These are phyloP conservation scores for Aspergillus bertholletiae DNA, from an alignment of 495 filamentous ascomycete genomes.

Conservation along the genomic window DNA sequence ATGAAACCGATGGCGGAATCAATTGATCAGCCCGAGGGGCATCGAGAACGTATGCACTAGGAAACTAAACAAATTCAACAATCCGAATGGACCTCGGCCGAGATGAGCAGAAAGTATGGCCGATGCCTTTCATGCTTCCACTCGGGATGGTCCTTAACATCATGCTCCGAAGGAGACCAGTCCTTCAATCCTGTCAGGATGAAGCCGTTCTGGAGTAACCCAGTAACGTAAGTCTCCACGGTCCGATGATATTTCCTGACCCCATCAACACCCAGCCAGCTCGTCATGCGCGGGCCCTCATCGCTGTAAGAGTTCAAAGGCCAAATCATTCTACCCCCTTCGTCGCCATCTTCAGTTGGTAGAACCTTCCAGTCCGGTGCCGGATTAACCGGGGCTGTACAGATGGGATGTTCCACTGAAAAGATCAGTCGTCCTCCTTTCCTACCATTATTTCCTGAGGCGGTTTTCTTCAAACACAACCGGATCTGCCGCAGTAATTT, in stretches of 20 bases:
- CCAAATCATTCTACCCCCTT: constrained; percentile 11
- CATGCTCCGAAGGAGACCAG: constrained; percentile 14
- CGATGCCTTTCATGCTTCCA: constrained; percentile 19
- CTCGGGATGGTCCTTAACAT: constrained; percentile 12
- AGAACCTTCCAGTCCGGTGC: constrained; percentile 11
- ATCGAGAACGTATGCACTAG: background rate
- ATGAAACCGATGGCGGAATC: no score
- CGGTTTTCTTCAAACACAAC: background rate
- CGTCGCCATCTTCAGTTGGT: background rate
- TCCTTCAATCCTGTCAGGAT: constrained; percentile 20
- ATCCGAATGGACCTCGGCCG: constrained; percentile 2
- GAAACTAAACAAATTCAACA: background rate
- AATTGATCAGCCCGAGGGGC: background rate
- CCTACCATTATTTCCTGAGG: background rate
- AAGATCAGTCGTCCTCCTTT: constrained; percentile 12
- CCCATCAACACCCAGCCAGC: constrained; percentile 19
- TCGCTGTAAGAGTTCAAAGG: constrained; percentile 20
- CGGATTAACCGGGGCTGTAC: constrained; percentile 14
- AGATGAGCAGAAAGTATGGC: constrained; percentile 20
- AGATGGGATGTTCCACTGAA: constrained; percentile 23
- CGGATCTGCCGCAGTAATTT: constrained; percentile 12
- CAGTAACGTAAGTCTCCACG: constrained; percentile 18
- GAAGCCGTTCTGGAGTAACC: constrained; percentile 19
- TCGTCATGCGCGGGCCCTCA: constrained; percentile 17
- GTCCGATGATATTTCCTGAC: constrained; percentile 27